phyloP scores from a whole-genome alignment of 2,329 filamentous ascomycete genomes.

The Alternaria sp. region DNA sequence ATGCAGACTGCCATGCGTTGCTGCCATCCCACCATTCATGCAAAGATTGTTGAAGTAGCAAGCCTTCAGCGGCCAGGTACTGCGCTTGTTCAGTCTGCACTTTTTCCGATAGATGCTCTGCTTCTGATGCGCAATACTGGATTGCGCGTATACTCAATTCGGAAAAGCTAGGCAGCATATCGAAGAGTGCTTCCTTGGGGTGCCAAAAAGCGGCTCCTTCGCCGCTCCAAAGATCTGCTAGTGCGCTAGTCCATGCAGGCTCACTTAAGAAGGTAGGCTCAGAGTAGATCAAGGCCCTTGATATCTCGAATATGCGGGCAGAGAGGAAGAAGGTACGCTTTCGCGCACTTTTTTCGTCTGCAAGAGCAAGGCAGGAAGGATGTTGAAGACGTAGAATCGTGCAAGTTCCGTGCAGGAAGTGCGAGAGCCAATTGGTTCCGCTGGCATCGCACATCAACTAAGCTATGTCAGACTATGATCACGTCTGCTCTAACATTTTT shows the following conservation, averaged over 20 bases:
- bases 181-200: slow-evolving; percentile 39
- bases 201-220: slow-evolving; percentile 26
- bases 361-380: slow-evolving; percentile 17
- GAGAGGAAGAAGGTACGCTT: slow-evolving; percentile 36
- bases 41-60: slow-evolving; percentile 24
- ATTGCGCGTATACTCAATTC: slow-evolving; percentile 30
- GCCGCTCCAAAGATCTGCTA: slow-evolving; percentile 27
- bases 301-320: slow-evolving; percentile 40
- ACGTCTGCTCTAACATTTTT: neutral
- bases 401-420: slow-evolving; percentile 41
- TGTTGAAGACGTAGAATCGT: slow-evolving; percentile 34
- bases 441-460: slow-evolving; percentile 41
- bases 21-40: slow-evolving; percentile 28
- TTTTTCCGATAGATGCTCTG: neutral
- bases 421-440: slow-evolving; percentile 38
- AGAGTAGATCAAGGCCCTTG: slow-evolving; percentile 37
- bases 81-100: neutral
- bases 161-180: slow-evolving; percentile 33
- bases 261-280: slow-evolving; percentile 33
- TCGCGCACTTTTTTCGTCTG: slow-evolving; percentile 8
- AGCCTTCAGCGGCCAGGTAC: slow-evolving; percentile 30
- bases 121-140: slow-evolving; percentile 14
- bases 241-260: slow-evolving; percentile 28
- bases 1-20: slow-evolving; percentile 18
- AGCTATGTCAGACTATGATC: neutral